Percentiles rank a stretch among this genome's conserved stretches.
These are phyloP conservation scores for Garcia nutans DNA, from an alignment of 345 rosid genomes.

Conservation along the genomic window DNA sequence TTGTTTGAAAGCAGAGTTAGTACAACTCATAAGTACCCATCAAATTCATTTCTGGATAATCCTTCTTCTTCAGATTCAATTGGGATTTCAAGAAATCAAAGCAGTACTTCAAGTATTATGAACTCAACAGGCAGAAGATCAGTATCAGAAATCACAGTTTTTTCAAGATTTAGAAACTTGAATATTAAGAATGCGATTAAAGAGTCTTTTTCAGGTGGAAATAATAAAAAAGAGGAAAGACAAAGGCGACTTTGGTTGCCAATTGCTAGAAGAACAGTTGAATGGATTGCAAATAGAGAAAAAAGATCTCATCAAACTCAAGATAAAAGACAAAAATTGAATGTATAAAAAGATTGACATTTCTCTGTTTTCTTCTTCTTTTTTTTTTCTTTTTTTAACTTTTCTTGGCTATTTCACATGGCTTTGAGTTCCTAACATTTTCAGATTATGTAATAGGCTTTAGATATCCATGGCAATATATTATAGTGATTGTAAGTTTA, in stretches of 20 bases:
- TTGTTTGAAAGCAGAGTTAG: slow-evolving; percentile 45
- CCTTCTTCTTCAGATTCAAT: slow-evolving; percentile 32
- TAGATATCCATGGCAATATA: too few relatives aligned
- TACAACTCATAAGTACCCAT: slow-evolving; percentile 27
- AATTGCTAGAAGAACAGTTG: slow-evolving; percentile 69
- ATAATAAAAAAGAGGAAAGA: slow-evolving; percentile 38
- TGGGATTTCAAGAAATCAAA: slow-evolving; percentile 5
- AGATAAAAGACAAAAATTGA: slow-evolving; percentile 22
- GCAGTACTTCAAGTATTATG: slow-evolving; percentile 26
- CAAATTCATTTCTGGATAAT: slow-evolving; percentile 2
- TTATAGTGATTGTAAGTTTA: neutral
- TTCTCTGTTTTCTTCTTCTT: neutral
- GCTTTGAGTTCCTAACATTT: neutral
- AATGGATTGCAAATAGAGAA: slow-evolving; percentile 75
- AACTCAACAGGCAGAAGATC: slow-evolving; percentile 52
- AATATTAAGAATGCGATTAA: slow-evolving; percentile 24
- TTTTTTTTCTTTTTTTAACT: neutral
- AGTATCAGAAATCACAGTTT: slow-evolving; percentile 66
- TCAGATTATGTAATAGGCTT: too few relatives aligned
- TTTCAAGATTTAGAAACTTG: slow-evolving; percentile 50
- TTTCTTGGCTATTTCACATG: neutral
- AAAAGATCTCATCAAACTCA: slow-evolving; percentile 32
- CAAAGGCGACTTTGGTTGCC: slow-evolving; percentile 65
- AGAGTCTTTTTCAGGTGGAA: slow-evolving; percentile 28
- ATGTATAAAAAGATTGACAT: slow-evolving; percentile 31